These are phyloP conservation scores for Cladophialophora chaetospira DNA, from an alignment of 2,329 filamentous ascomycete species.

Conservation along the genomic window DNA sequence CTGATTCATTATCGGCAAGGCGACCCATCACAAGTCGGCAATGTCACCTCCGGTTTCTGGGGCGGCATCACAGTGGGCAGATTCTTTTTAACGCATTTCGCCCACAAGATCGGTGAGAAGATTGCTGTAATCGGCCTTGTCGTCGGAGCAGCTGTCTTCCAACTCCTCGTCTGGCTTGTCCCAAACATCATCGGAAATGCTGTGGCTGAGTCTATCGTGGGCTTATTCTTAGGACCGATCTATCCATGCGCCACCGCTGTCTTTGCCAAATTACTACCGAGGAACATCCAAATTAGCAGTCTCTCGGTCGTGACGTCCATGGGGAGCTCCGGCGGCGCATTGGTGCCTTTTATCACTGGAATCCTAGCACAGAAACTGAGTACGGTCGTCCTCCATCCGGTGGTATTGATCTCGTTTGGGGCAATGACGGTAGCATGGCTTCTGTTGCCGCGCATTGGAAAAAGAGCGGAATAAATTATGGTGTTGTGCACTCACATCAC, in stretches of 20 bases:
- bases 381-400: conserved; percentile 55
- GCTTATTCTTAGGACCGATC: conserved; percentile 74
- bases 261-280: conserved; percentile 38
- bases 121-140: conserved; percentile 66
- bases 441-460: conserved; percentile 52
- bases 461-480: conserved; percentile 49
- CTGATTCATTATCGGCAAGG: conserved; percentile 72
- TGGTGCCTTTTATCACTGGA: conserved; percentile 52
- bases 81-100: conserved; percentile 68
- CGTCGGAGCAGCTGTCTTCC: conserved; percentile 57
- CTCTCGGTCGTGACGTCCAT: conserved; percentile 44
- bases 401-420: conserved; percentile 57
- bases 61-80: conserved; percentile 74
- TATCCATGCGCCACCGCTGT: conserved; percentile 64
- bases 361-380: conserved; percentile 50
- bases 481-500: background rate
- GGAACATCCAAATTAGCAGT: conserved; percentile 43
- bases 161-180: conserved; percentile 35
- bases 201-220: conserved; percentile 68
- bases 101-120: conserved; percentile 70
- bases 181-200: conserved; percentile 46
- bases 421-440: conserved; percentile 58
- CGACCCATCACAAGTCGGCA: conserved; percentile 71
- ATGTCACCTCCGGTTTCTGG: conserved; percentile 68
- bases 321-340: conserved; percentile 46